These are phyloP conservation scores for Filosporella fistucella DNA, from an alignment of 495 filamentous ascomycete genomes.

Conservation along the genomic window DNA sequence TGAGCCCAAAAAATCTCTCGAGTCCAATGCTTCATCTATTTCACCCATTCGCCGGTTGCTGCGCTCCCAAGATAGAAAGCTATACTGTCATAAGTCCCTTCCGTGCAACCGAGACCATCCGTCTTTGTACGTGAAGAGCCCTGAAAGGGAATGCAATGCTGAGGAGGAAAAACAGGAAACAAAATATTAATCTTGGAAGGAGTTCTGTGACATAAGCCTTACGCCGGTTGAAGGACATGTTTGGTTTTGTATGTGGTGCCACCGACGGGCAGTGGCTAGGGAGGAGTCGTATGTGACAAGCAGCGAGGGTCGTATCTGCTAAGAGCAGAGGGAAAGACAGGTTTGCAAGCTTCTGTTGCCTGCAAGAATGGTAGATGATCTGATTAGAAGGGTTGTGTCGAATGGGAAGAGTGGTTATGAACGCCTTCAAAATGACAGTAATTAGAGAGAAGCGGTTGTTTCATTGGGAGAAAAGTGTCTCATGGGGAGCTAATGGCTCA, in stretches of 20 bases:
- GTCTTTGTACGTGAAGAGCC: constrained; percentile 18
- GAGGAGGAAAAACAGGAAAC: constrained; percentile 16
- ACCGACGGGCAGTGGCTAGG: neutral
- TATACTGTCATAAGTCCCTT: constrained; percentile 21
- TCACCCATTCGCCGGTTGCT: constrained; percentile 24
- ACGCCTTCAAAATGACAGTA: constrained; percentile 6
- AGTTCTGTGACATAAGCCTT: constrained; percentile 18
- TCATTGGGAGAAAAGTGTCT: neutral
- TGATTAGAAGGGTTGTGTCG: constrained; percentile 13
- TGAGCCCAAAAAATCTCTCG: constrained; percentile 17
- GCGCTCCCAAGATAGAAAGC: constrained; percentile 21
- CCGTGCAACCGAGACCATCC: constrained; percentile 18
- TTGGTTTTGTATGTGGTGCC: constrained; percentile 8
- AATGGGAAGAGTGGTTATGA: constrained; percentile 11
- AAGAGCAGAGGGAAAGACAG: constrained; percentile 19
- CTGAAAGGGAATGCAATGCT: constrained; percentile 23
- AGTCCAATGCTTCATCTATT: constrained; percentile 22
- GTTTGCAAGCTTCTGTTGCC: constrained; percentile 7
- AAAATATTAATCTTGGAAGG: constrained; percentile 26
- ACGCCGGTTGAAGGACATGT: constrained; percentile 9
- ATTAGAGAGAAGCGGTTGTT: constrained; percentile 1
- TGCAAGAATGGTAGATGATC: constrained; percentile 8
- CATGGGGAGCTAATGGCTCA: constrained; percentile 8
- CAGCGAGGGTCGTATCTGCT: constrained; percentile 26
- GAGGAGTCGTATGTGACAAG: constrained; percentile 22